A percentile compares a stretch with the other conserved stretches of the same genome.
Conservation (phyloP, 2,329 filamentous ascomycete species). For the Akanthomyces dipterigenus region DNA sequence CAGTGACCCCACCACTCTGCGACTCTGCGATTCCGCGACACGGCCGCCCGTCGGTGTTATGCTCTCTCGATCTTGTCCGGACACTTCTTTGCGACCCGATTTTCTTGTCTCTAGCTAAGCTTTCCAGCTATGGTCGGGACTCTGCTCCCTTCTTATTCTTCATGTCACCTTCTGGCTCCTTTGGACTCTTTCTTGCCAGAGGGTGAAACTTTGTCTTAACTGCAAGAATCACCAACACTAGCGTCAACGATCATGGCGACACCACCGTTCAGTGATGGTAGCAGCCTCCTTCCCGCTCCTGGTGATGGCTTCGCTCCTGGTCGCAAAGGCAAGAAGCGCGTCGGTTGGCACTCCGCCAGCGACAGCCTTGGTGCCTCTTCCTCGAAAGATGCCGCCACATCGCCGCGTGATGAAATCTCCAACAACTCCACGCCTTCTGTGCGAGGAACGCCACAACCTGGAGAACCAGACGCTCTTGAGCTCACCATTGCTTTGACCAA, state of each 20-base stretch:
- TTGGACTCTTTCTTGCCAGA: not conserved
- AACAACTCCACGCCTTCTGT: slow-evolving; percentile 19
- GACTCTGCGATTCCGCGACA: not conserved
- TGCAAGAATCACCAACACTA: slow-evolving; percentile 9
- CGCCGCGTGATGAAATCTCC: slow-evolving; percentile 11
- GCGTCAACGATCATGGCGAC: slow-evolving; percentile 10
- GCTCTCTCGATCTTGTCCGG: not conserved
- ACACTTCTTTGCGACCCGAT: slow-evolving; percentile 9
- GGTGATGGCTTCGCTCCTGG: slow-evolving; percentile 25
- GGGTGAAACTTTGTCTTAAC: slow-evolving; percentile 9
- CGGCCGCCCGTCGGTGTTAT: not conserved
- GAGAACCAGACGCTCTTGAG: slow-evolving; percentile 32
- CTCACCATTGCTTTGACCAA: slow-evolving; percentile 32
- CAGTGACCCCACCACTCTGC: not conserved
- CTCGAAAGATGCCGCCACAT: slow-evolving; percentile 11
- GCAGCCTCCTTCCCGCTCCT: slow-evolving; percentile 12
- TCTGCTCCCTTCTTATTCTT: not conserved
- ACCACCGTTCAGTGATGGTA: not conserved
- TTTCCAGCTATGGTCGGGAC: not conserved
- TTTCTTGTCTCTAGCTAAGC: slow-evolving; percentile 11
- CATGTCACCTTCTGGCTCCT: not conserved
- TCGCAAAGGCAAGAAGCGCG: slow-evolving; percentile 33
- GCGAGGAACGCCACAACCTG: slow-evolving; percentile 22
- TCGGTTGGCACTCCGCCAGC: slow-evolving; percentile 30
- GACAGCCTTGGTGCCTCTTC: slow-evolving; percentile 17